Conservation (phyloP, 345 rosid genomes). For the Brassica napus region DNA sequence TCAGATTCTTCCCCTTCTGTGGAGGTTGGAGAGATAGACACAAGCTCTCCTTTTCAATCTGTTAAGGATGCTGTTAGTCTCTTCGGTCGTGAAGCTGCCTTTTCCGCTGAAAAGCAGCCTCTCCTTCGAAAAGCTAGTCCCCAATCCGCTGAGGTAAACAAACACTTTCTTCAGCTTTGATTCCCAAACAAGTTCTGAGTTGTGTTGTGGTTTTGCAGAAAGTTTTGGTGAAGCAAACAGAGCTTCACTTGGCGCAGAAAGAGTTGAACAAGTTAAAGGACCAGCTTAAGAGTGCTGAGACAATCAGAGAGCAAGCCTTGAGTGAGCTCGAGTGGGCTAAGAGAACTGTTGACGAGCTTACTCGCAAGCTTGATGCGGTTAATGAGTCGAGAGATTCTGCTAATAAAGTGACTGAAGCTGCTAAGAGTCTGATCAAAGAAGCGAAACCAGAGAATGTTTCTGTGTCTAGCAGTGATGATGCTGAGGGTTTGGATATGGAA, state of each 20-base stretch:
- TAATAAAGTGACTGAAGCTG: slow-evolving; percentile 63
- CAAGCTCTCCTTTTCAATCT: slow-evolving; percentile 95
- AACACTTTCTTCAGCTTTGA: neutral
- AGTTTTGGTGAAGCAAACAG: slow-evolving; percentile 78
- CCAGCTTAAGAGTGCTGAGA: slow-evolving; percentile 74
- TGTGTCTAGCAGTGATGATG: slow-evolving; percentile 45
- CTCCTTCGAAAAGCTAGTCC: slow-evolving; percentile 62
- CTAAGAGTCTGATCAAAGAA: slow-evolving; percentile 61
- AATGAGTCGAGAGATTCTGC: slow-evolving; percentile 65
- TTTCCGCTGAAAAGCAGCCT: slow-evolving; percentile 75
- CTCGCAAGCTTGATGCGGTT: slow-evolving; percentile 55
- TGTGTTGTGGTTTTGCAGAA: slow-evolving; percentile 50
- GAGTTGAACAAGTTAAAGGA: slow-evolving; percentile 76
- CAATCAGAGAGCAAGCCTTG: slow-evolving; percentile 68
- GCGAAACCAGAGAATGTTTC: slow-evolving; percentile 45
- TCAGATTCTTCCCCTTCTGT: slow-evolving; percentile 56
- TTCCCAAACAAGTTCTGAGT: neutral
- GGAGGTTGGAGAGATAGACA: slow-evolving; percentile 97
- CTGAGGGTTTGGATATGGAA: slow-evolving; percentile 56
- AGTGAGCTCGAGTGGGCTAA: slow-evolving; percentile 76
- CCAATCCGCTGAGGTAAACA: slow-evolving; percentile 77
- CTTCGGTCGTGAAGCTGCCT: slow-evolving; percentile 81
- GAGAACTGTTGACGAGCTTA: slow-evolving; percentile 66
- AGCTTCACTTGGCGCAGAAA: slow-evolving; percentile 79
- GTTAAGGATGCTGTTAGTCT: slow-evolving; percentile 92